Base-by-base conservation (phyloP, 1,284 basidiomycete genomes). In the Pseudozyma sp. region DNA sequence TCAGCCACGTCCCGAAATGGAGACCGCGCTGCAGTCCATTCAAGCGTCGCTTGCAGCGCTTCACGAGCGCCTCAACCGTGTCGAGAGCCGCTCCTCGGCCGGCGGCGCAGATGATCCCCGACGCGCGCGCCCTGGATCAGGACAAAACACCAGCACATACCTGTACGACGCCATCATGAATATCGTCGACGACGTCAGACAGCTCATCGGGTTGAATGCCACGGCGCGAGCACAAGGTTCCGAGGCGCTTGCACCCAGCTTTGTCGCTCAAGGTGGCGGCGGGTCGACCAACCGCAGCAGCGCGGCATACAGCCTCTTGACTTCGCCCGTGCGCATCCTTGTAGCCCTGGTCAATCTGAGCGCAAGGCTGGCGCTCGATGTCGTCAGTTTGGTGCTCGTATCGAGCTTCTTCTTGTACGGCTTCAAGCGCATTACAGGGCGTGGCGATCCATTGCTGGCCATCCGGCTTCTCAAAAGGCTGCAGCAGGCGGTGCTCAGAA, bases 41-140 rank as follows among this genome's bases (percentile, higher is more conserved):
- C 95, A 98, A 83, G 90, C 91, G 0, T 93, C 94, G 62, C 87
- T 98, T 8, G 92, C 93, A 1, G 94, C 94, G 1, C 88, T 98
- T 40, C 92, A 91, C 37, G 95, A 97, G 85, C 90, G 95, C 11
- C 87, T 98, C 31, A 82, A 81, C 33, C 76, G 74, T 7, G 81
- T 83, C 44, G 82, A 84, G 42, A 56, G 16, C 47, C 59, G 57
- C 16, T 63, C 59, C 14, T 53, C 48, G 1, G 39, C 37, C 7
- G 66, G 53, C 14, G 57, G 64, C 29, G 46, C 48, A 24, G 71
- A 69, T 24, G 71, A 62, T 35, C 47, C 57, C 4, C 57, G 66
- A 46, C 60, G 58, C 17, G 35, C 52, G 11, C 52, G 52, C 24
- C 52, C 56, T 33, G 44, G 53, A 31, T 49, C 68, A 0, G n/a